Conservation (phyloP, 768 basidiomycete species). For the Sarcodon sp. region DNA sequence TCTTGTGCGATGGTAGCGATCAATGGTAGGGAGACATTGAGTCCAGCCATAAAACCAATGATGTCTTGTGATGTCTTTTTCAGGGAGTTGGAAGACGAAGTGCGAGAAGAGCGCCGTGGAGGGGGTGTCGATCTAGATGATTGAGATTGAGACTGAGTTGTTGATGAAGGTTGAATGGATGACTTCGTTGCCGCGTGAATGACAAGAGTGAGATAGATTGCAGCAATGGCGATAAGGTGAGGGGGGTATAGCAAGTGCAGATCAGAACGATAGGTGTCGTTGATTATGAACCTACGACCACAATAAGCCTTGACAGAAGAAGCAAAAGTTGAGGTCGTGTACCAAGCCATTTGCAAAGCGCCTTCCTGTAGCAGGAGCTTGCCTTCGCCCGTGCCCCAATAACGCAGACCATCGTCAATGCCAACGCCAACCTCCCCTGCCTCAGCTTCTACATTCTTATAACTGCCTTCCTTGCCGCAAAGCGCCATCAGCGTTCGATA, state of each 20-base stretch:
- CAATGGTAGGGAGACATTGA: constrained; percentile 76
- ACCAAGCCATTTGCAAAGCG: constrained; percentile 90
- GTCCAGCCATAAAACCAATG: constrained; percentile 69
- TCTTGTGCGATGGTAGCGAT: constrained; percentile 83
- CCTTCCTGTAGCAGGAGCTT: constrained; percentile 64
- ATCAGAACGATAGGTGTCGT: constrained; percentile 91
- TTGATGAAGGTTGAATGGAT: constrained; percentile 24
- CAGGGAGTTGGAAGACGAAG: constrained; percentile 2
- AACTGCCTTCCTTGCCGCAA: constrained; percentile 44
- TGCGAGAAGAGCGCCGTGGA: constrained; percentile 43
- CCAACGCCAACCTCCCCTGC: constrained; percentile 40
- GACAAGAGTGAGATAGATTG: constrained; percentile 79
- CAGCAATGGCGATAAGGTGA: constrained; percentile 85
- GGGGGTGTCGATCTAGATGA: constrained; percentile 17
- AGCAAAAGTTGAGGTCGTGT: constrained; percentile 11
- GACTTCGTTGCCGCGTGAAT: constrained; percentile 49
- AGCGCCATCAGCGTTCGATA: constrained; percentile 80
- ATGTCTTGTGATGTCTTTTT: constrained; percentile 45
- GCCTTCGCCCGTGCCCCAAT: constrained; percentile 75
- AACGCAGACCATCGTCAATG: constrained; percentile 44
- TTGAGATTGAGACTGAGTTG: constrained; percentile 7
- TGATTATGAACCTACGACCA: constrained; percentile 75
- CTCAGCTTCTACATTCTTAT: constrained; percentile 34
- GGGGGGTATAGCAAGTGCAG: constrained; percentile 93
- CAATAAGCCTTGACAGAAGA: not conserved